Evolutionary conservation across 257 asterid genomes (phyloP).

Genomic region (Solanum ossicruentum): DNA sequence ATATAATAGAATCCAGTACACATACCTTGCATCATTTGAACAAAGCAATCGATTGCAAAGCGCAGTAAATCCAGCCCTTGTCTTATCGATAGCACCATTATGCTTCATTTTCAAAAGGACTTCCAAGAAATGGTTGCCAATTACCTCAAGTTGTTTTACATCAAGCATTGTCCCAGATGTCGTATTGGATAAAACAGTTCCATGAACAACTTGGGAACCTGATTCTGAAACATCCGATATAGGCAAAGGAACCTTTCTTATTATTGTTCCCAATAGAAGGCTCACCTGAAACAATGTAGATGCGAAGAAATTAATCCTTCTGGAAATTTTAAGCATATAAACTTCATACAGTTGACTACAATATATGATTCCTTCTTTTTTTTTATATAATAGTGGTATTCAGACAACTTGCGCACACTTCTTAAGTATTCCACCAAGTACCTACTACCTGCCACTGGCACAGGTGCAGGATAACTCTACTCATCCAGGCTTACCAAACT

Average conservation of each 20-base stretch:
- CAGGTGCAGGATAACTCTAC: neutral
- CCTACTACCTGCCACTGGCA: neutral
- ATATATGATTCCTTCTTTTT: neutral
- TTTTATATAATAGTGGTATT: neutral
- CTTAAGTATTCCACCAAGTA: neutral
- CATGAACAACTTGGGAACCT: conserved; percentile 13
- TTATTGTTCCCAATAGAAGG: conserved; percentile 88
- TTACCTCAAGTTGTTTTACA: conserved; percentile 75
- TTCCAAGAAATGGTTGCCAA: conserved; percentile 89
- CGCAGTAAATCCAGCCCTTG: conserved; percentile 98
- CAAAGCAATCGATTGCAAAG: conserved; percentile 94
- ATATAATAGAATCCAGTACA: neutral
- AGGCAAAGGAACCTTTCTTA: conserved; percentile 83
- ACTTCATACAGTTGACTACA: neutral
- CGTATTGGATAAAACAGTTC: conserved; percentile 6
- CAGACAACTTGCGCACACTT: neutral
- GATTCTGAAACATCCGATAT: conserved; percentile 36
- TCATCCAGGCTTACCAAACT: neutral
- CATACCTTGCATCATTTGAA: conserved; percentile 81
- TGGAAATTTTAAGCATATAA: neutral
- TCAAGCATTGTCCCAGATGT: conserved; percentile 56
- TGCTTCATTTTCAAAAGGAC: conserved; percentile 97
- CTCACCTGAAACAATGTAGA: conserved; percentile 51
- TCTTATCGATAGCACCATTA: conserved; percentile 94
- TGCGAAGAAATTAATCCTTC: neutral